A percentile compares a stretch with the other conserved stretches of the same genome.
These are phyloP conservation scores for Magnolia kwangsiensis DNA, from an alignment of 164 flowering plant species.

Conservation along the genomic window DNA sequence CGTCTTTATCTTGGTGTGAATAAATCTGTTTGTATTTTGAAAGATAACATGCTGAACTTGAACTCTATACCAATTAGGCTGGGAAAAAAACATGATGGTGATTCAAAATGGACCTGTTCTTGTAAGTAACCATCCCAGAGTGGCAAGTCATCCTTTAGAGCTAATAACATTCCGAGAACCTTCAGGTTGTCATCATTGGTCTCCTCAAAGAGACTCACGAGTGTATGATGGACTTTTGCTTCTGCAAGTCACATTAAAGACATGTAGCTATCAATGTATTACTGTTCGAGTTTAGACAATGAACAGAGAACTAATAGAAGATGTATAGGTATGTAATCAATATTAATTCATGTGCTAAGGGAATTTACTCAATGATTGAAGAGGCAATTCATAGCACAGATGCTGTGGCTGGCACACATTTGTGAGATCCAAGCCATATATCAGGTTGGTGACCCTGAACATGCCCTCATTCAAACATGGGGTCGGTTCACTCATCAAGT, in stretches of 20 bases:
- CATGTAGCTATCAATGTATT: neutral
- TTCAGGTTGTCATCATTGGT: constrained; percentile 53
- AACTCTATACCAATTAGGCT: neutral
- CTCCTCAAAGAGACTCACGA: constrained; percentile 36
- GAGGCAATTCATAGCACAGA: too few relatives aligned
- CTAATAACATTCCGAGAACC: constrained; percentile 43
- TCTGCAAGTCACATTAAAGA: constrained; percentile 29
- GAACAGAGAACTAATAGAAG: neutral
- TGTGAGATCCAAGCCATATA: too few relatives aligned
- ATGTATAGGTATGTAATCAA: neutral
- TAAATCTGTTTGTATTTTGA: neutral
- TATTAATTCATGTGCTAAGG: too few relatives aligned
- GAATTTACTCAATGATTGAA: too few relatives aligned
- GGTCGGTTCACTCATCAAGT: too few relatives aligned
- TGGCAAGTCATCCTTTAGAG: constrained; percentile 49
- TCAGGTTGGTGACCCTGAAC: too few relatives aligned
- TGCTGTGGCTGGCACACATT: too few relatives aligned
- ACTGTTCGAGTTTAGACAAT: neutral
- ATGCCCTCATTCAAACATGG: too few relatives aligned
- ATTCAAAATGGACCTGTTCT: constrained; percentile 9
- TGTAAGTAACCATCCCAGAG: constrained; percentile 33
- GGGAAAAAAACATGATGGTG: neutral
- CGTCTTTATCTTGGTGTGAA: neutral
- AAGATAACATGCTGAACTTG: neutral
- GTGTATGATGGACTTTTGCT: constrained; percentile 37